Percentiles rank a stretch among this genome's conserved stretches.
These are phyloP conservation scores for Monosporascus sp. DNA, from an alignment of 2,329 filamentous ascomycete genomes.

Conservation along the genomic window DNA sequence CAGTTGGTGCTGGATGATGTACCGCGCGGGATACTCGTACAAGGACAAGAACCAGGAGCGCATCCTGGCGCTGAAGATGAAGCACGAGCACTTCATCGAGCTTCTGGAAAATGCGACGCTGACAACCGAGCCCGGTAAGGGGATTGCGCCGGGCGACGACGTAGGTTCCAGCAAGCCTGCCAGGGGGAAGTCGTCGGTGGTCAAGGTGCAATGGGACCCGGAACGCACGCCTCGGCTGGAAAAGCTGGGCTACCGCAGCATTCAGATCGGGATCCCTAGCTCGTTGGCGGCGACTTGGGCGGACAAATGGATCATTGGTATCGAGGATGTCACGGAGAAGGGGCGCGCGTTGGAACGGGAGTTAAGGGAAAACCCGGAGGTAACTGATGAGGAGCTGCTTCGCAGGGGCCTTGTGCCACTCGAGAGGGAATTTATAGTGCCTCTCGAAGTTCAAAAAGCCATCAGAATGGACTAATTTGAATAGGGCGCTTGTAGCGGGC, in stretches of 20 bases:
- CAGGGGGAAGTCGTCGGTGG: conserved; percentile 24
- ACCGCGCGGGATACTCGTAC: conserved; percentile 54
- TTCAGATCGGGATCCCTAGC: conserved; percentile 55
- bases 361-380: conserved; percentile 33
- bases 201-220: conserved; percentile 61
- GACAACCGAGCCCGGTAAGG: conserved; percentile 17
- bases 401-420: conserved; percentile 34
- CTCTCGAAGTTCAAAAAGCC: conserved; percentile 4
- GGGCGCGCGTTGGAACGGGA: conserved; percentile 42
- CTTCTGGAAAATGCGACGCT: conserved; percentile 36
- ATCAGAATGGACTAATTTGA: neutral
- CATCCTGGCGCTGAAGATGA: conserved; percentile 53
- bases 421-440: conserved; percentile 38
- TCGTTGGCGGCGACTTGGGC: conserved; percentile 40
- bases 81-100: conserved; percentile 40
- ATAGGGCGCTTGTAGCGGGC: too few relatives aligned
- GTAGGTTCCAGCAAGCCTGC: conserved; percentile 4
- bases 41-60: conserved; percentile 50
- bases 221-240: conserved; percentile 44
- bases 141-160: conserved; percentile 2
- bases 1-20: conserved; percentile 59
- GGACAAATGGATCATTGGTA: conserved; percentile 45
- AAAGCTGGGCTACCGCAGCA: conserved; percentile 45
- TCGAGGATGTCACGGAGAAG: conserved; percentile 53
- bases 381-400: conserved; percentile 31